Conservation (phyloP, 2,329 filamentous ascomycete genomes). For the Apiospora pterosperma region DNA sequence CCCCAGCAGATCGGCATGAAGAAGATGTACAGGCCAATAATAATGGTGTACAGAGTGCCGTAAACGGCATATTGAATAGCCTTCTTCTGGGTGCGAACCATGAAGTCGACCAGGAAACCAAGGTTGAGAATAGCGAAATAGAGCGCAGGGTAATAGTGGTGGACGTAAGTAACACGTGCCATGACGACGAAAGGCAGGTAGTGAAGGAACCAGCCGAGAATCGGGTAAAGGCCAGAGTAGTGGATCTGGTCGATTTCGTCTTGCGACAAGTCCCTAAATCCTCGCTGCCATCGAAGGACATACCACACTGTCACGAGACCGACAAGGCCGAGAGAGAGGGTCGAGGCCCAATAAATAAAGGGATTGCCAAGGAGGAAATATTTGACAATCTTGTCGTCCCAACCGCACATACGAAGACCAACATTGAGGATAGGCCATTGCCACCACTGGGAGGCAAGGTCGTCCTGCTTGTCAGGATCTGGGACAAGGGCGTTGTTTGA, state of each 20-base stretch:
- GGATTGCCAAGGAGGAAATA: slow-evolving; percentile 99
- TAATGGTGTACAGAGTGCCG: slow-evolving; percentile 65
- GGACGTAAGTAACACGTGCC: slow-evolving; percentile 98
- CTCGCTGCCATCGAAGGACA: slow-evolving; percentile 90
- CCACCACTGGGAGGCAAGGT: slow-evolving; percentile 95
- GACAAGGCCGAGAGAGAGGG: slow-evolving; percentile 71
- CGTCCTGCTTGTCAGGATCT: slow-evolving; percentile 98
- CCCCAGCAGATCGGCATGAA: slow-evolving; percentile 97
- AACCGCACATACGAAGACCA: slow-evolving; percentile 96
- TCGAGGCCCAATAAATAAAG: slow-evolving; percentile 92
- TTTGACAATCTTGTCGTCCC: slow-evolving; percentile 93
- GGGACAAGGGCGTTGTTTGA: slow-evolving; percentile 98
- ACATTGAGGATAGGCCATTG: slow-evolving; percentile 97
- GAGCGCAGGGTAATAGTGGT: slow-evolving; percentile 97
- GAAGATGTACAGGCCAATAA: slow-evolving; percentile 80
- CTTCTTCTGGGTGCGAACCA: slow-evolving; percentile 64
- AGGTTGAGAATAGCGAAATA: slow-evolving; percentile 93
- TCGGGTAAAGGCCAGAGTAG: slow-evolving; percentile 86
- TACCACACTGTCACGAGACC: slow-evolving; percentile 77
- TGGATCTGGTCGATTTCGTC: slow-evolving; percentile 90
- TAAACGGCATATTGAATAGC: slow-evolving; percentile 68
- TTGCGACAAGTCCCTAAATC: slow-evolving; percentile 77
- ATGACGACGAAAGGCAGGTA: slow-evolving; percentile 95
- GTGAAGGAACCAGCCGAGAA: slow-evolving; percentile 93
- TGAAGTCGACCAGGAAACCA: slow-evolving; percentile 87